Evolutionary conservation across 345 rosid species (phyloP).

Genomic region (Eucalyptus curtisii): DNA sequence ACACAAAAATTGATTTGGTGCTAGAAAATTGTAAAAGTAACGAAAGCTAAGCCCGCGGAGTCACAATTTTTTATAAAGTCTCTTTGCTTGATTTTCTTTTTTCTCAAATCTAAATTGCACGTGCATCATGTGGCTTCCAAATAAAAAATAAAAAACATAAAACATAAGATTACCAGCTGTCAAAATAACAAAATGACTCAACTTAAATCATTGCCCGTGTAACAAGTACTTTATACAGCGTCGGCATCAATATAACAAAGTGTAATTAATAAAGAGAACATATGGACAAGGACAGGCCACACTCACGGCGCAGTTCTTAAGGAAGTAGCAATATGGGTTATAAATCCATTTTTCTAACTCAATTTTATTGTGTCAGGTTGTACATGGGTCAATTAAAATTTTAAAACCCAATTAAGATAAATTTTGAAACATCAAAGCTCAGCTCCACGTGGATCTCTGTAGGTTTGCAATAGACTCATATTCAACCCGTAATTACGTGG

Average conservation of each 20-base stretch:
- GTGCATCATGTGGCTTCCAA: background rate
- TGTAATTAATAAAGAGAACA: background rate
- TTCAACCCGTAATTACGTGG: too few relatives aligned
- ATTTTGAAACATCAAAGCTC: background rate
- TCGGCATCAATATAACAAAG: background rate
- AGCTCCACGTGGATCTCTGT: background rate
- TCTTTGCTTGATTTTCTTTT: background rate
- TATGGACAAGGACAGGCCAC: background rate
- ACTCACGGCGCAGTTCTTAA: background rate
- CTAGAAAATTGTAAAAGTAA: too few relatives aligned
- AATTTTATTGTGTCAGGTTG: too few relatives aligned
- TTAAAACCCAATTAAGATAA: background rate
- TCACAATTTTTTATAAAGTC: too few relatives aligned
- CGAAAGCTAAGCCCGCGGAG: too few relatives aligned
- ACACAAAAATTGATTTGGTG: too few relatives aligned
- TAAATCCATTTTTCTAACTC: too few relatives aligned
- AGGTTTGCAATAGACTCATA: background rate
- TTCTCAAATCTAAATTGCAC: background rate
- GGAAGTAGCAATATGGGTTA: background rate
- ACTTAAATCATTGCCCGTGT: background rate
- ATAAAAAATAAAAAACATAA: too few relatives aligned
- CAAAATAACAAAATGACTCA: background rate
- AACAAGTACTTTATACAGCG: rapidly evolving
- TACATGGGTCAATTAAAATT: too few relatives aligned
- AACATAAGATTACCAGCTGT: background rate